Conservation (phyloP, 805 yeast genomes). For the Starmerella floris region DNA sequence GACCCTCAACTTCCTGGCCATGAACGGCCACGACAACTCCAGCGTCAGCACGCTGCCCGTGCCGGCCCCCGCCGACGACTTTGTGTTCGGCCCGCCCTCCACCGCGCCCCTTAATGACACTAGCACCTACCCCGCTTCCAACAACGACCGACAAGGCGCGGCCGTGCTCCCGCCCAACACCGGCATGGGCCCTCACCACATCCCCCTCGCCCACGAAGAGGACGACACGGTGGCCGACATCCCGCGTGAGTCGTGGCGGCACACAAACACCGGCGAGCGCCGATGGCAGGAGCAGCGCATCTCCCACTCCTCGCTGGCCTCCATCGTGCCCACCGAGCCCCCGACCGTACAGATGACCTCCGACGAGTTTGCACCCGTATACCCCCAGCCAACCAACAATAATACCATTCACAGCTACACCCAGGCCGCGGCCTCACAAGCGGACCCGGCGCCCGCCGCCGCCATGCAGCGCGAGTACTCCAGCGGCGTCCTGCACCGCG, state of each 20-base stretch:
- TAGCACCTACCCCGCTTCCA: not conserved
- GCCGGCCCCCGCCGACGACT: slow-evolving; percentile 3
- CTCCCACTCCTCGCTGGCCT: slow-evolving; percentile 51
- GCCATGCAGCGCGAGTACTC: slow-evolving; percentile 25
- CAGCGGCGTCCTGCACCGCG: slow-evolving; percentile 24
- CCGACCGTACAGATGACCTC: slow-evolving; percentile 67
- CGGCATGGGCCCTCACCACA: not conserved
- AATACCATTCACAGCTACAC: too few relatives aligned
- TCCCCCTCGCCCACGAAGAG: slow-evolving; percentile 8
- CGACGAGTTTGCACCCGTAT: slow-evolving; percentile 13
- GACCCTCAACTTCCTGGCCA: slow-evolving; percentile 27
- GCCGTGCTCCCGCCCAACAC: not conserved
- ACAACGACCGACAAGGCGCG: too few relatives aligned
- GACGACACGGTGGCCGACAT: slow-evolving; percentile 25
- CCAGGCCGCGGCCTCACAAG: not conserved
- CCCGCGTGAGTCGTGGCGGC: slow-evolving; percentile 50
- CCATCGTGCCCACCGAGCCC: slow-evolving; percentile 65
- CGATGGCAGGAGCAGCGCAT: slow-evolving; percentile 47
- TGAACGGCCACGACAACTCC: slow-evolving; percentile 26
- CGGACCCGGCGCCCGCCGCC: not conserved
- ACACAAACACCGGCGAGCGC: slow-evolving; percentile 27
- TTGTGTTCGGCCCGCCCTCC: not conserved
- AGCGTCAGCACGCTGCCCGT: slow-evolving; percentile 9
- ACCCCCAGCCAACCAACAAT: not conserved
- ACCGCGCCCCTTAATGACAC: not conserved